phyloP scores from a whole-genome alignment of 345 rosid species.

The Capsella bursapastoris region DNA sequence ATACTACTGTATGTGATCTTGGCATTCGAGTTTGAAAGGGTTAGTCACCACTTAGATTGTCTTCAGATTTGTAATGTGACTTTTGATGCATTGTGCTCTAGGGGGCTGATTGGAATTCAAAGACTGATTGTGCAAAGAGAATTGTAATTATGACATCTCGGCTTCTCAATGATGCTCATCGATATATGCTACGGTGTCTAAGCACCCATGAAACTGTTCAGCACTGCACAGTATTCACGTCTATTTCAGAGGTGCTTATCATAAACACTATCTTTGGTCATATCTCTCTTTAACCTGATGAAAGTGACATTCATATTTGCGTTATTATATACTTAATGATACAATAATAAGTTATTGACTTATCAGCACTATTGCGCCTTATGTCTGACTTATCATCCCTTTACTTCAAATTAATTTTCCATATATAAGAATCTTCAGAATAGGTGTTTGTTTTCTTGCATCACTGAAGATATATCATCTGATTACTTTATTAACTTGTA shows the following conservation, averaged over 20 bases:
- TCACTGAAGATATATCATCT: constrained; percentile 1
- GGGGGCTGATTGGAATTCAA: constrained; percentile 82
- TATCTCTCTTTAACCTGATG: not conserved
- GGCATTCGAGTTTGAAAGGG: not conserved
- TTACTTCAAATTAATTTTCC: not conserved
- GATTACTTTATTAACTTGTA: not conserved
- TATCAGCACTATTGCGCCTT: not conserved
- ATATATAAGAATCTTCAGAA: not conserved
- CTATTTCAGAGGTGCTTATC: constrained; percentile 83
- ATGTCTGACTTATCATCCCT: constrained; percentile 8
- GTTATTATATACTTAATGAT: not conserved
- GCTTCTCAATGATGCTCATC: constrained; percentile 89
- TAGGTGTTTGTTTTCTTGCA: not conserved
- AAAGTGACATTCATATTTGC: not conserved
- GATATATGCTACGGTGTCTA: constrained; percentile 83
- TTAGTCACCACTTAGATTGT: constrained; percentile 1
- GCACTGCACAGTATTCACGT: constrained; percentile 67
- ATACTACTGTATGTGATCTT: not conserved
- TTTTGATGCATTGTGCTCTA: constrained; percentile 32
- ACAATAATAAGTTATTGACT: constrained; percentile 21
- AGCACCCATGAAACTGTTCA: constrained; percentile 61
- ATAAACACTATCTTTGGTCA: constrained; percentile 19
- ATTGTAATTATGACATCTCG: constrained; percentile 79
- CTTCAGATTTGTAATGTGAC: not conserved
- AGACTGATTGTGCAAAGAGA: constrained; percentile 52